Conservation (phyloP, 257 asterid genomes). For the Echites panduratus region DNA sequence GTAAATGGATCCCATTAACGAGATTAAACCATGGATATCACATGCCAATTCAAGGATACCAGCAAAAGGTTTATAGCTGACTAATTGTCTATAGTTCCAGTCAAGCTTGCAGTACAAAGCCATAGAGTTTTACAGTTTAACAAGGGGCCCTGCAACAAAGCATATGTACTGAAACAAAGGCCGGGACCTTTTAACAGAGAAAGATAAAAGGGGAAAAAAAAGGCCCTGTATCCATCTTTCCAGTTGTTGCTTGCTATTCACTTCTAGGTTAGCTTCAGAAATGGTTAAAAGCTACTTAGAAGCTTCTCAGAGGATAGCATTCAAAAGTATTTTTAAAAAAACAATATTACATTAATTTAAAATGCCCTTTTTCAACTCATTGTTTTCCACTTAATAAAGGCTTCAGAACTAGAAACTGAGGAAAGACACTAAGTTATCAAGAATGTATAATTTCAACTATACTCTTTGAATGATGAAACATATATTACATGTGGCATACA, state of each 20-base stretch:
- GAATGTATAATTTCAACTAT: background rate
- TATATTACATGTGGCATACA: background rate
- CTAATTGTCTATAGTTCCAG: background rate
- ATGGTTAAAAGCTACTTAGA: background rate
- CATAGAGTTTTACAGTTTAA: background rate
- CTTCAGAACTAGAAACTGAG: background rate
- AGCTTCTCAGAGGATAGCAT: background rate
- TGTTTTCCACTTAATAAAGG: background rate
- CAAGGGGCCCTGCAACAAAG: background rate
- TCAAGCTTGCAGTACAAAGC: background rate
- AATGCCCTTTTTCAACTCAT: background rate
- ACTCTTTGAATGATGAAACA: background rate
- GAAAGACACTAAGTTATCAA: background rate
- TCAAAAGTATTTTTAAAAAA: background rate
- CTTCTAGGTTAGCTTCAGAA: background rate
- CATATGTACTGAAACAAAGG: background rate
- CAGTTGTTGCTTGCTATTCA: background rate
- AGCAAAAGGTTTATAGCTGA: background rate
- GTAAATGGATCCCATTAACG: background rate
- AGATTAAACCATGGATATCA: background rate
- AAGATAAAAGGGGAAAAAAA: background rate
- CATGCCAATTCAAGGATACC: background rate
- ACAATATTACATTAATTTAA: background rate
- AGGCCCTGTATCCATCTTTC: background rate
- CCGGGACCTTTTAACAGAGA: background rate